A percentile compares a stretch with the other conserved stretches of the same genome.
Evolutionary conservation across 2,329 filamentous ascomycete genomes (phyloP).

Genomic region (Taxawa tesnikishii): DNA sequence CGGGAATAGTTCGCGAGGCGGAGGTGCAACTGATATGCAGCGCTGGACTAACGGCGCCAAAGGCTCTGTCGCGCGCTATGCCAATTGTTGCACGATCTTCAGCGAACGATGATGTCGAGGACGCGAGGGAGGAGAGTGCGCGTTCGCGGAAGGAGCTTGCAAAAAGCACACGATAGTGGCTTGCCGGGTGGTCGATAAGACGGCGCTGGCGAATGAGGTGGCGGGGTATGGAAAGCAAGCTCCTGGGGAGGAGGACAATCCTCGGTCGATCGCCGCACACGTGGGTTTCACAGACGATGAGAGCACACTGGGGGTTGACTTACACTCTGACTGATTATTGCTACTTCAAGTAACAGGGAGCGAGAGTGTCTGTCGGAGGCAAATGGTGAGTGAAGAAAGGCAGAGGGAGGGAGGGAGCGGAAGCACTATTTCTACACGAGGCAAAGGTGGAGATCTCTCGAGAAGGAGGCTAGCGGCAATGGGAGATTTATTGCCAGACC

Average conservation of each 20-base stretch:
- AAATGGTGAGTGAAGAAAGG: constrained; percentile 4
- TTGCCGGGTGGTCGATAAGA: constrained; percentile 2
- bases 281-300: too few species aligned
- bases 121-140: too few species aligned
- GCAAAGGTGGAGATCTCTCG: constrained; percentile 5
- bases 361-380: constrained; percentile 5
- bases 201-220: constrained; percentile 5
- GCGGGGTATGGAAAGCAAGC: constrained; percentile 1
- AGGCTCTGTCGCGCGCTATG: too few species aligned
- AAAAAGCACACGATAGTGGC: too few species aligned
- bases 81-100: too few species aligned
- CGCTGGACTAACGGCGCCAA: too few species aligned
- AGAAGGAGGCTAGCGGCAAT: too few species aligned
- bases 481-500: too few species aligned
- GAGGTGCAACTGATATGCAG: too few species aligned
- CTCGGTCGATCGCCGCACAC: too few species aligned
- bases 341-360: too few species aligned
- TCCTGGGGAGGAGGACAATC: background rate
- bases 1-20: background rate
- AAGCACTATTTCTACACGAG: constrained; percentile 5
- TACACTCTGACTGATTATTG: constrained; percentile 3
- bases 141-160: constrained; percentile 1
- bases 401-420: constrained; percentile 4
- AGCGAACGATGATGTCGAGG: background rate
- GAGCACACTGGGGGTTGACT: constrained; percentile 3